Conservation (phyloP, 345 rosid genomes). For the Rhodamnia rubescens region DNA sequence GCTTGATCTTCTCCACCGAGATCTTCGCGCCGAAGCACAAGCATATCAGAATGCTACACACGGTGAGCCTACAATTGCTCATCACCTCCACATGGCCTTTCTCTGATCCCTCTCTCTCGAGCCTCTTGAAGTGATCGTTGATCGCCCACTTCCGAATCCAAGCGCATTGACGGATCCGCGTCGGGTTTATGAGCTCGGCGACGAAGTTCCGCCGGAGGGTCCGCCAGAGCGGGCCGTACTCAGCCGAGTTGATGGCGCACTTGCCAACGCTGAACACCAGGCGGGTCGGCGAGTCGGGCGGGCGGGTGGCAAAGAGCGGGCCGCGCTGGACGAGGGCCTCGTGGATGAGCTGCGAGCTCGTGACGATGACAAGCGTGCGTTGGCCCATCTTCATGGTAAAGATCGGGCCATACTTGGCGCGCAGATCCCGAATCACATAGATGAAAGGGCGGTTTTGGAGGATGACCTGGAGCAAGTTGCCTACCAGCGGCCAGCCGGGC, state of each 20-base stretch:
- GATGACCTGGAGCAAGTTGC: constrained; percentile 66
- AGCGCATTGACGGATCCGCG: constrained; percentile 64
- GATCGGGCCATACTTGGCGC: constrained; percentile 68
- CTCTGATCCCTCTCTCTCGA: constrained; percentile 34
- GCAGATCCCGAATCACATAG: constrained; percentile 52
- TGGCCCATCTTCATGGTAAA: constrained; percentile 97
- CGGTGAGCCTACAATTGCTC: constrained; percentile 59
- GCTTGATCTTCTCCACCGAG: constrained; percentile 41
- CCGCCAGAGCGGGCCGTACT: constrained; percentile 80
- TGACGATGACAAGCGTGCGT: constrained; percentile 70
- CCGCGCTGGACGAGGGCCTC: constrained; percentile 79
- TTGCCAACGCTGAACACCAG: constrained; percentile 79
- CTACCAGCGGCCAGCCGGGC: constrained; percentile 80
- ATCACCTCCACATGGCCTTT: constrained; percentile 65
- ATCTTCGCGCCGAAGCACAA: constrained; percentile 89
- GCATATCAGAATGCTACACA: constrained; percentile 73
- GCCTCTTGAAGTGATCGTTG: constrained; percentile 54
- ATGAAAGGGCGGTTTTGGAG: constrained; percentile 73
- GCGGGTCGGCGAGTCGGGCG: constrained; percentile 80
- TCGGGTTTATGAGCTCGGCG: constrained; percentile 58
- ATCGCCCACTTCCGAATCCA: constrained; percentile 87
- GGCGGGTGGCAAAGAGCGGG: constrained; percentile 57
- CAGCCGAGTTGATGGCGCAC: constrained; percentile 86
- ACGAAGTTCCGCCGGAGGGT: constrained; percentile 71
- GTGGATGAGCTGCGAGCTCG: constrained; percentile 73